Base-by-base conservation (phyloP, 768 basidiomycete genomes). In the Macrolepiota dolichaula region DNA sequence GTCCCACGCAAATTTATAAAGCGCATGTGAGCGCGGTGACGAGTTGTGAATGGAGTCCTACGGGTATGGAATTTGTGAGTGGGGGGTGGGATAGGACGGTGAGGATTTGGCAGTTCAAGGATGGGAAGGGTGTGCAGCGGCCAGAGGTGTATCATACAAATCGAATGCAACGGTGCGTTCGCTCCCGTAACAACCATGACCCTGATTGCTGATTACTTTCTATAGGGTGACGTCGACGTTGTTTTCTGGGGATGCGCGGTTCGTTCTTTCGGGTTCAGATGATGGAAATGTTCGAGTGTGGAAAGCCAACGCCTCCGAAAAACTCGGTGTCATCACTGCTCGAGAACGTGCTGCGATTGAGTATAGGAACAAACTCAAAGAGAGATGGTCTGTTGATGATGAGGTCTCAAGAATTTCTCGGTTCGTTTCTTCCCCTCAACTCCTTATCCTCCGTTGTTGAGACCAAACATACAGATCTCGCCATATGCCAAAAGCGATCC, bases 21-120 rank as follows among this genome's bases (percentile, higher is more conserved):
- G 95, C 87, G 0, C 97, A 99, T 71, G 96, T 98, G 19, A 93
- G 92, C 0, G 94, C 94, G 2, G 97, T 97, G 42, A 98, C 95
- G 89, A 87, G 87, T 52, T 96, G 95, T 68, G 96, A 98, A 63
- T 98, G 97, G 97, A 89, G 89, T 61, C 97, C 97, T 0, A 98
- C 96, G 0, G 97, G 97, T 11, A 80, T 89, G 35, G 96, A 95
- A 69, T 97, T 98, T 71, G 96, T 98, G 27, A 94, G 91, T 63
- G 97, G 97, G 11, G 91, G 93, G 2, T 98, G 96, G 89, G 97
- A 99, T 72, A 84, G 96, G 47, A 98, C 96, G 1, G 81, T 98
- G 47, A 80, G 96, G 62, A 84, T 98, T 72, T 99, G 96, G 96
- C 58, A 57, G 13, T 62, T 61, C 55, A 63, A 63, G 25, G 65